Percentiles rank a stretch among this genome's conserved stretches.
Evolutionary conservation across 2,329 filamentous ascomycete species (phyloP).

Genomic region (Xylaria arbuscula): DNA sequence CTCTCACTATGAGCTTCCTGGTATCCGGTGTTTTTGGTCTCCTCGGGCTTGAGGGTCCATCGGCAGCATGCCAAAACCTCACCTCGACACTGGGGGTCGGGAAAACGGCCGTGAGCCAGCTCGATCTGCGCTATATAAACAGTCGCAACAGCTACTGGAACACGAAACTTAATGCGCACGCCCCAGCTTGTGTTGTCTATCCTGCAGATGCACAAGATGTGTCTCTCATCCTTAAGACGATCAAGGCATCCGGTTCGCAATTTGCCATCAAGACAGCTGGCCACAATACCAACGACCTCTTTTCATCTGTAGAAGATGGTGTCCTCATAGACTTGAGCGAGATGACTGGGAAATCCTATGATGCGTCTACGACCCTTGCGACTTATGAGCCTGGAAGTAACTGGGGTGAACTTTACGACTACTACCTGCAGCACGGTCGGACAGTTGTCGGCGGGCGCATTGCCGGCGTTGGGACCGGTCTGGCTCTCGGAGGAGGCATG

Average conservation of each 20-base stretch:
- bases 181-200: conserved; percentile 30
- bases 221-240: conserved; percentile 14
- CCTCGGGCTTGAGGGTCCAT: conserved; percentile 12
- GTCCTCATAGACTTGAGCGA: conserved; percentile 31
- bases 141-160: conserved; percentile 34
- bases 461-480: conserved; percentile 26
- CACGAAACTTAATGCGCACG: conserved; percentile 15
- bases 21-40: not conserved
- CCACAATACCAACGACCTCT: conserved; percentile 31
- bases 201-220: conserved; percentile 29
- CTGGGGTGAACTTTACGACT: conserved; percentile 34
- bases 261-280: conserved; percentile 32
- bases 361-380: conserved; percentile 28
- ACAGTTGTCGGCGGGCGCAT: conserved; percentile 33
- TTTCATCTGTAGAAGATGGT: conserved; percentile 29
- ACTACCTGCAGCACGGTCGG: conserved; percentile 21
- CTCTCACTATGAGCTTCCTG: conserved; percentile 6
- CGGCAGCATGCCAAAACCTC: conserved; percentile 19
- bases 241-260: conserved; percentile 17
- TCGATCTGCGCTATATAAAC: conserved; percentile 21
- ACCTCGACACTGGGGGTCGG: conserved; percentile 4
- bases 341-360: conserved; percentile 30
- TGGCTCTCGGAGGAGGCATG: conserved; percentile 33
- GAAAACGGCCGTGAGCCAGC: conserved; percentile 6
- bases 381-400: conserved; percentile 34